phyloP scores from a whole-genome alignment of 2,329 filamentous ascomycete species.

The Parastagonospora avenae region DNA sequence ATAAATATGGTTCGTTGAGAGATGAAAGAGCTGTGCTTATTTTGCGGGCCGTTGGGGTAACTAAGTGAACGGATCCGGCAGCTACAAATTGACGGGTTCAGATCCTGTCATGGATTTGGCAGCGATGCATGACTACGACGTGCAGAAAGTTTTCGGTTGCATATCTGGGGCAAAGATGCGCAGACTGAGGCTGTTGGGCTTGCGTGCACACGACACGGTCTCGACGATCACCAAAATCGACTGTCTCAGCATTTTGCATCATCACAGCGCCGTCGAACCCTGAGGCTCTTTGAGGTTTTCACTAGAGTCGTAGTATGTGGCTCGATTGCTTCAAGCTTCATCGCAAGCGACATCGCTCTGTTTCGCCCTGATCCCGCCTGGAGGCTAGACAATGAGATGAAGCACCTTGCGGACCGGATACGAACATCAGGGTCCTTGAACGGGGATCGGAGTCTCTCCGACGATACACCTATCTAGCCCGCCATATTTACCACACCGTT shows the following conservation, averaged over 20 bases:
- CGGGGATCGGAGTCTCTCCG: background rate
- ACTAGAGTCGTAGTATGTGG: background rate
- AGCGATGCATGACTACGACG: background rate
- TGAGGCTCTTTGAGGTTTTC: background rate
- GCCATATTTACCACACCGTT: background rate
- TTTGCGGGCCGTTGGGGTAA: constrained; percentile 12
- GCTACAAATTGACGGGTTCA: constrained; percentile 3
- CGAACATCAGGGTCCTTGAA: constrained; percentile 5
- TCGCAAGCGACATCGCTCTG: too few relatives aligned
- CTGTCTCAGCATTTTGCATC: background rate
- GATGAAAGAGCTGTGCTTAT: constrained; percentile 16
- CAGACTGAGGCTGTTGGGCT: constrained; percentile 2
- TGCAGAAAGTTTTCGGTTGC: constrained; percentile 1
- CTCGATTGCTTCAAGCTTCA: background rate
- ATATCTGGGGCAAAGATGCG: constrained; percentile 8
- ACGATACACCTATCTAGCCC: background rate
- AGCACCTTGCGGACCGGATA: background rate
- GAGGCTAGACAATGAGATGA: background rate
- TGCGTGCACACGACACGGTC: background rate
- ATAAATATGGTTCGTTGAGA: constrained; percentile 9
- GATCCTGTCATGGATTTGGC: constrained; percentile 5
- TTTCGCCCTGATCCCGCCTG: too few relatives aligned
- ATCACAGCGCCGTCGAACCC: background rate
- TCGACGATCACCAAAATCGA: background rate
- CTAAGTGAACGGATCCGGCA: background rate